Conservation (phyloP, 306 rosid species). For the Biancaea sappan region DNA sequence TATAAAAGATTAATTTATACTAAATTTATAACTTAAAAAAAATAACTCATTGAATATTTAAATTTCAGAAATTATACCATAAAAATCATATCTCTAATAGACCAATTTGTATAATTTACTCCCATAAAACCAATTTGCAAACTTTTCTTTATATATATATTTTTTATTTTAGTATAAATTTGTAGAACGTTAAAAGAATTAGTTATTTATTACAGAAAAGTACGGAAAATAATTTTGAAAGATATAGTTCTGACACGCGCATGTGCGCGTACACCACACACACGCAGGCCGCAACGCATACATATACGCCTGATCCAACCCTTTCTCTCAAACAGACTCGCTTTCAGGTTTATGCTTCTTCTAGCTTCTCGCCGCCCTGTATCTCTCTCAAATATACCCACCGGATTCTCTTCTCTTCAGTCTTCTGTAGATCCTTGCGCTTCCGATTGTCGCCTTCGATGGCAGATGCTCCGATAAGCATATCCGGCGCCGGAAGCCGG, state of each 20-base stretch:
- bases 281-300: background rate
- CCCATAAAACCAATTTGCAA: no score
- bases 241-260: background rate
- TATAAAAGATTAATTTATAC: no score
- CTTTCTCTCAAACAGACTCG: background rate
- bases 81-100: no score
- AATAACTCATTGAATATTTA: no score
- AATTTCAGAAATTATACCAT: no score
- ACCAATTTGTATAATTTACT: no score
- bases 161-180: background rate
- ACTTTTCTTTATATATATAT: no score
- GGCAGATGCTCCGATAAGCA: conserved; percentile 54
- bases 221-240: background rate
- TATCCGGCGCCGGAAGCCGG: conserved; percentile 18
- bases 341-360: background rate
- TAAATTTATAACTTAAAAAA: no score
- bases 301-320: background rate
- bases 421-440: background rate
- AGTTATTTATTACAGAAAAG: background rate
- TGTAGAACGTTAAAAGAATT: background rate
- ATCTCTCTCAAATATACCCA: background rate
- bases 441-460: conserved; percentile 26
- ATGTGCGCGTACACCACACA: background rate
- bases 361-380: background rate
- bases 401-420: background rate